A percentile compares a stretch with the other conserved stretches of the same genome.
phyloP scores from a whole-genome alignment of 164 flowering plant species.

The Euptelea pleiosperma region DNA sequence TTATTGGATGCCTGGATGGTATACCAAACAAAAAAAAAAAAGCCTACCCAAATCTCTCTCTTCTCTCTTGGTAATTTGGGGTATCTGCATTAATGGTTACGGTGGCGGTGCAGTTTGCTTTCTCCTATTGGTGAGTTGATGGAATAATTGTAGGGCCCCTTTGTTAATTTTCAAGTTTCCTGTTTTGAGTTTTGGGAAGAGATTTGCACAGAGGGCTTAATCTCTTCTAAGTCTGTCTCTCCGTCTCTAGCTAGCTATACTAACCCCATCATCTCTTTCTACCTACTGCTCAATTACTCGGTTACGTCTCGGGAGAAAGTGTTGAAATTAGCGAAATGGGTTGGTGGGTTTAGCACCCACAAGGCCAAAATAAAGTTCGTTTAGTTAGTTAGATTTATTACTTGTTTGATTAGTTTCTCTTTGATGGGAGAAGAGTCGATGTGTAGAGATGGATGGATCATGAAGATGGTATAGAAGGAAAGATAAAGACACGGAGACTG shows the following conservation, averaged over 20 bases:
- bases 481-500: not conserved
- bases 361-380: conserved; percentile 16
- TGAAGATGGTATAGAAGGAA: conserved; percentile 10
- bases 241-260: conserved; percentile 1
- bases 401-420: conserved; percentile 16
- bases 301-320: conserved; percentile 20
- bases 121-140: not conserved
- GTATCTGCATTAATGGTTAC: not conserved
- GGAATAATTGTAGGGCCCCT: conserved; percentile 13
- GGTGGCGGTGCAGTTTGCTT: not conserved
- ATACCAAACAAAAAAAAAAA: conserved; percentile 35
- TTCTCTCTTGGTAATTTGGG: too few species aligned
- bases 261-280: not conserved
- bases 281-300: conserved; percentile 12
- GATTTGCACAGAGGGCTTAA: conserved; percentile 2
- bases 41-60: not conserved
- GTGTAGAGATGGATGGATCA: not conserved
- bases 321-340: conserved; percentile 23
- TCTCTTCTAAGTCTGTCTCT: not conserved
- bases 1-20: conserved; percentile 28
- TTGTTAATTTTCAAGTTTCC: conserved; percentile 10
- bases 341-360: conserved; percentile 34
- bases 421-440: not conserved
- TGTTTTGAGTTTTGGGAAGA: conserved; percentile 8
- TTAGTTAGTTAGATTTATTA: conserved; percentile 19